Evolutionary conservation across 2,329 filamentous ascomycete species (phyloP).

Genomic region (Pseudocercospora fijiensis): DNA sequence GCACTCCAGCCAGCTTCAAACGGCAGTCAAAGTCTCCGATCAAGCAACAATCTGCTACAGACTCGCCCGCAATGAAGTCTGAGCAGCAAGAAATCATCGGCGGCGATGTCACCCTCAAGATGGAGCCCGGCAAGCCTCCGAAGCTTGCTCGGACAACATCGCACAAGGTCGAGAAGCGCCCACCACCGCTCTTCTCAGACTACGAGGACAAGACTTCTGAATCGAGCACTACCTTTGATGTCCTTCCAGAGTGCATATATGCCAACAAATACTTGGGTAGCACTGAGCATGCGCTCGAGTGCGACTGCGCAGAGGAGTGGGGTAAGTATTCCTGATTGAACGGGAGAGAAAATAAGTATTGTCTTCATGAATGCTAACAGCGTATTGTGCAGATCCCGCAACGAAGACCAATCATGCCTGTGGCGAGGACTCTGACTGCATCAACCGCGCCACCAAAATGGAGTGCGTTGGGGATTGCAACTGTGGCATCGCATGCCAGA

Average conservation of each 20-base stretch:
- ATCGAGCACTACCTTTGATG: constrained; percentile 72
- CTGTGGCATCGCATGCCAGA: constrained; percentile 84
- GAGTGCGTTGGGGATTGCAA: constrained; percentile 87
- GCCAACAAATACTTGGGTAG: constrained; percentile 87
- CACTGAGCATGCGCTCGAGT: constrained; percentile 90
- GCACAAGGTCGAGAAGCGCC: constrained; percentile 64
- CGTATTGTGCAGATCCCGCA: constrained; percentile 46
- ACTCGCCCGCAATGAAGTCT: constrained; percentile 42
- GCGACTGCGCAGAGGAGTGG: constrained; percentile 93
- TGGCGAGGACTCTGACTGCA: constrained; percentile 95
- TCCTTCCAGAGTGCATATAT: constrained; percentile 84
- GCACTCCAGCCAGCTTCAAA: constrained; percentile 27
- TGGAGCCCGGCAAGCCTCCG: constrained; percentile 64
- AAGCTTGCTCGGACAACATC: constrained; percentile 73
- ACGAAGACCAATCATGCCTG: constrained; percentile 73
- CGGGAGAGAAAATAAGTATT: not conserved
- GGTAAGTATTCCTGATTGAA: constrained; percentile 59
- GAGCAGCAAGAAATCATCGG: constrained; percentile 56
- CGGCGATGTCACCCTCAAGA: constrained; percentile 62
- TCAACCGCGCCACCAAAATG: constrained; percentile 97
- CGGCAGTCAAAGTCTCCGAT: constrained; percentile 31
- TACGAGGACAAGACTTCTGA: constrained; percentile 76
- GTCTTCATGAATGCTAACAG: constrained; percentile 13
- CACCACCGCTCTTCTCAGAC: constrained; percentile 68
- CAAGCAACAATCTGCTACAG: constrained; percentile 31